A percentile compares a stretch with the other conserved stretches of the same genome.
These are phyloP conservation scores for Trichoderma endophyticum DNA, from an alignment of 2,329 filamentous ascomycete genomes.

Conservation along the genomic window DNA sequence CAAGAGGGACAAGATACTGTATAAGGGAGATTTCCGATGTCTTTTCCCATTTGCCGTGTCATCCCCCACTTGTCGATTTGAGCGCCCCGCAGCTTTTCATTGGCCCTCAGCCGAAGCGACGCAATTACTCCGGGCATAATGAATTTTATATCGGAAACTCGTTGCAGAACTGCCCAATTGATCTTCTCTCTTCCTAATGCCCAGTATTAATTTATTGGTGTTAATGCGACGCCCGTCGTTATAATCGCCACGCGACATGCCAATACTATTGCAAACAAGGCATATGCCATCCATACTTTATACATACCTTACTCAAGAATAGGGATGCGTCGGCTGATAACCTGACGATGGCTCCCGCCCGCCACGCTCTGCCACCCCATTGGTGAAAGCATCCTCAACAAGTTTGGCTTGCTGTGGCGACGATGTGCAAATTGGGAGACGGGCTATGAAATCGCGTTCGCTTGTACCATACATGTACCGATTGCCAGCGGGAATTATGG, in stretches of 20 bases:
- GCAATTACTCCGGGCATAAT: neutral
- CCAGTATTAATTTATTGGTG: neutral
- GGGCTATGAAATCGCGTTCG: neutral
- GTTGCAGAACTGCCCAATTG: neutral
- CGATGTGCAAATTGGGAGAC: neutral
- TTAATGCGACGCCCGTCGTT: neutral
- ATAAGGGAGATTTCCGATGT: neutral
- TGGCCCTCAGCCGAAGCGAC: constrained; percentile 16
- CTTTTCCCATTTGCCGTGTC: constrained; percentile 26
- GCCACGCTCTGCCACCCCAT: neutral
- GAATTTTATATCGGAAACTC: neutral
- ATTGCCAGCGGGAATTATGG: neutral
- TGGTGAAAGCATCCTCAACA: neutral
- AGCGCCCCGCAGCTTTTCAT: constrained; percentile 32
- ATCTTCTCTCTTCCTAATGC: neutral
- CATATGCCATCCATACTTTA: neutral
- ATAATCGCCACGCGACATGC: neutral
- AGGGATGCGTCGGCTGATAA: neutral
- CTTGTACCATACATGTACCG: neutral
- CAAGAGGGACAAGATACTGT: neutral
- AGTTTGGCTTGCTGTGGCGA: neutral
- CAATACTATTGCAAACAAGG: neutral
- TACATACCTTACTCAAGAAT: neutral
- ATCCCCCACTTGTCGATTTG: constrained; percentile 33
- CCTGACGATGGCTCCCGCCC: neutral